These are phyloP conservation scores for Xanthoceras sorbifolium DNA, from an alignment of 345 rosid genomes.

Conservation along the genomic window DNA sequence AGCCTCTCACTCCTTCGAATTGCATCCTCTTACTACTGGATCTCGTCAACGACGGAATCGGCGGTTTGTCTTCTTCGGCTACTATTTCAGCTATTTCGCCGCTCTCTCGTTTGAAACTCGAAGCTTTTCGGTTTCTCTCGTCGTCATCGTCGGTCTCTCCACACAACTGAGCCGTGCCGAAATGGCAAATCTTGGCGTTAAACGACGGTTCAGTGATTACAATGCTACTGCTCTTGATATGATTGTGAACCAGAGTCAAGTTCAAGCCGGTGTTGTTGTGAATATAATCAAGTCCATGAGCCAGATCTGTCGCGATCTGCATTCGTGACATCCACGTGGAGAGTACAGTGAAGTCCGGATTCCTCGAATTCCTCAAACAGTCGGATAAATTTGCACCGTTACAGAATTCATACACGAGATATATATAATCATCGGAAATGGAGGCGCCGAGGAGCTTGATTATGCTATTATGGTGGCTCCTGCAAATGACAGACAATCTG, in stretches of 20 bases:
- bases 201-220: conserved; percentile 67
- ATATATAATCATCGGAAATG: conserved; percentile 64
- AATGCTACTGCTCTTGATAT: conserved; percentile 66
- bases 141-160: conserved; percentile 58
- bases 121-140: background rate
- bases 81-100: conserved; percentile 29
- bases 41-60: conserved; percentile 21
- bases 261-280: conserved; percentile 76
- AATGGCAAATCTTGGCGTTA: conserved; percentile 73
- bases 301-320: conserved; percentile 80
- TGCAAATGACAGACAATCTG: conserved; percentile 55
- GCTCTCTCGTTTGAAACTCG: conserved; percentile 1
- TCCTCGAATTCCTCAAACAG: conserved; percentile 61
- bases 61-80: background rate
- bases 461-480: conserved; percentile 77
- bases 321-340: conserved; percentile 80
- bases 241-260: conserved; percentile 69
- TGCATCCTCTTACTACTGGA: conserved; percentile 39
- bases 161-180: conserved; percentile 80
- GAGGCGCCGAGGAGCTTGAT: conserved; percentile 72
- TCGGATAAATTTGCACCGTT: conserved; percentile 67
- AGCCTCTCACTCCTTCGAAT: conserved; percentile 75
- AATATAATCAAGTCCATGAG: conserved; percentile 84
- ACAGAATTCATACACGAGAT: conserved; percentile 68
- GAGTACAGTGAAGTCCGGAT: conserved; percentile 69